Percentiles rank a stretch among this genome's conserved stretches.
Evolutionary conservation across 768 basidiomycete species (phyloP).

Genomic region (Polyporus arcularius): DNA sequence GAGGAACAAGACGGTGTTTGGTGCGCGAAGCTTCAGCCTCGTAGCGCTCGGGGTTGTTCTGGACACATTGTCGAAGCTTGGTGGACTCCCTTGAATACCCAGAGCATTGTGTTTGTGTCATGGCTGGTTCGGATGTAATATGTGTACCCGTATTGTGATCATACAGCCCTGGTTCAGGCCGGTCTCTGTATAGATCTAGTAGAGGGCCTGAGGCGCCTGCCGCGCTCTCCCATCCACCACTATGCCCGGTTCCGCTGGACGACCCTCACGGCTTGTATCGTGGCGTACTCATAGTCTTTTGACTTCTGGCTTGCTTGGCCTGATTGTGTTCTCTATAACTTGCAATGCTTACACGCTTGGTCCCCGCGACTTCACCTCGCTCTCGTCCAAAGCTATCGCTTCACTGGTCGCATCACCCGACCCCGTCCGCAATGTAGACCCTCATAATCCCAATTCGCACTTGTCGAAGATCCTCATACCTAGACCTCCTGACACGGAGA

Average conservation of each 20-base stretch:
- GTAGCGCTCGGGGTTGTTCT: constrained; percentile 61
- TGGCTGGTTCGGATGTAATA: not conserved
- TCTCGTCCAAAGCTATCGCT: constrained; percentile 54
- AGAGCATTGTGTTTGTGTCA: not conserved
- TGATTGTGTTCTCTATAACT: constrained; percentile 20
- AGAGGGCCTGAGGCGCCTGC: not conserved
- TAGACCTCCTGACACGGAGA: constrained; percentile 71
- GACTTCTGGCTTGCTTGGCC: not conserved
- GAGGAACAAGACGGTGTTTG: constrained; percentile 31
- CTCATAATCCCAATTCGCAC: constrained; percentile 64
- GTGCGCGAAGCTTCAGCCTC: constrained; percentile 63
- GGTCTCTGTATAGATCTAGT: constrained; percentile 1
- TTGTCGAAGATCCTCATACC: constrained; percentile 87
- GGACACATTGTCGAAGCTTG: constrained; percentile 53
- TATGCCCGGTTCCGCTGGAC: constrained; percentile 4
- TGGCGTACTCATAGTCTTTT: not conserved
- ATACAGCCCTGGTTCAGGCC: not conserved
- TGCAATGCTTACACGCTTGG: constrained; percentile 35
- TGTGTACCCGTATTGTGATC: not conserved
- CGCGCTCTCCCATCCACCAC: not conserved
- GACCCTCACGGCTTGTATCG: not conserved
- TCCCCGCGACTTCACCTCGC: constrained; percentile 38
- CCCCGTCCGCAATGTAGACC: constrained; percentile 69
- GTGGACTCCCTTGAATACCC: constrained; percentile 13
- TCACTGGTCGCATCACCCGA: constrained; percentile 58